Evolutionary conservation across 768 basidiomycete genomes (phyloP), one percentile per base, ranked within the genome.

Genomic region (Tubosaeta brunneosetosa): DNA sequence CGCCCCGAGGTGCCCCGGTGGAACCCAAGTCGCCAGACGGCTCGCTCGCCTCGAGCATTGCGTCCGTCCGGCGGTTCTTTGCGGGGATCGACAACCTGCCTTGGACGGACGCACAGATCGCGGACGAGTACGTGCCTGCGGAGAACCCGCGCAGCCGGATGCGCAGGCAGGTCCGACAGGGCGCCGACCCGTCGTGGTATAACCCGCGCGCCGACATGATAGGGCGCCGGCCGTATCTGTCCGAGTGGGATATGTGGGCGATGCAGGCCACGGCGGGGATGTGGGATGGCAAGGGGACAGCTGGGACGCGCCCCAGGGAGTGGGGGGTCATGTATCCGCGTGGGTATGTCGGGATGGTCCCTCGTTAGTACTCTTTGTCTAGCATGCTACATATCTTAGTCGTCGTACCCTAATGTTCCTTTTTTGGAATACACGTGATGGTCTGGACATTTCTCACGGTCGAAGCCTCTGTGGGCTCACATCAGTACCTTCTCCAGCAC

Each of bases 51-150:
- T 66, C 67, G 10, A n/a, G 74, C 65, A 17, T 75, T 22, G 52
- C 66, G 5, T 74, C 74, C 4, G 7, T 77, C 17, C 62, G 66
- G 6, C 62, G 68, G 13, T 71, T 79, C 46, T 44, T 74, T 9
- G 48, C 60, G 3, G 59, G 58, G 6, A n/a, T 80, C 13, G 69
- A 75, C 27, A 55, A 57, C 0, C 67, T 80, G 1, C 79, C 79
- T 3, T 80, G 79, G 79, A 58, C 72, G 0, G 58, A 64, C 0
- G 65, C 68, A 3, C 73, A 77, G 34, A 72, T 76, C 44, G 77
- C 77, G 3, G 66, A 68, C 19, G 73, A 74, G 52, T 78, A 79
- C 56, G 65, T 75, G 51, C 77, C 78, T 0, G 71, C 72, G 2
- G 26, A 44, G 33, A 66, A 51, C 2, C 55, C 56, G 10, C 59